phyloP scores from a whole-genome alignment of 1,139 yeast genomes.

The Ogataea hybrid region DNA sequence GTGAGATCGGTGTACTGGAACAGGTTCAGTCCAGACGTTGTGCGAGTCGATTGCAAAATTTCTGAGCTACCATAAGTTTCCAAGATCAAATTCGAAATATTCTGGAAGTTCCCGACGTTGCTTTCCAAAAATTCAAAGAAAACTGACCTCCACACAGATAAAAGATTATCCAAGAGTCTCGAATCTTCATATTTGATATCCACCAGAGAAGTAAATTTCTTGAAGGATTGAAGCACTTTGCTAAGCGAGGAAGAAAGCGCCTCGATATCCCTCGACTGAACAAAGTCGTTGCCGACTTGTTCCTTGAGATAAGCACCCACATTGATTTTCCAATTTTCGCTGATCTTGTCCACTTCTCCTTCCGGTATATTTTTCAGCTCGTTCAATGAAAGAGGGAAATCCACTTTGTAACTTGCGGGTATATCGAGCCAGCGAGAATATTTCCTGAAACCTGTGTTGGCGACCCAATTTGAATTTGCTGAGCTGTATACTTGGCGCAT shows the following conservation, averaged over 20 bases:
- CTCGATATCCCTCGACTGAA: conserved; percentile 9
- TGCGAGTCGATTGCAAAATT: conserved; percentile 7
- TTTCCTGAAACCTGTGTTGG: conserved; percentile 22
- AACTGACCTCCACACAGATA: conserved; percentile 21
- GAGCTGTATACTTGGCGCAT: conserved; percentile 22
- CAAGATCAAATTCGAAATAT: conserved; percentile 20
- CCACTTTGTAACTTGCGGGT: conserved; percentile 12
- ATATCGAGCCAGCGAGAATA: conserved; percentile 29
- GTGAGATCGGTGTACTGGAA: conserved; percentile 22
- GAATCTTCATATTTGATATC: conserved; percentile 16
- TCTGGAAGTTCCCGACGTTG: conserved; percentile 18
- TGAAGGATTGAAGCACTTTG: conserved; percentile 26
- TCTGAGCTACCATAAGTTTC: conserved; percentile 16
- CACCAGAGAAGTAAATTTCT: conserved; percentile 30
- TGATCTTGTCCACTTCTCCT: conserved; percentile 6
- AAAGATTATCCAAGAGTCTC: conserved; percentile 16
- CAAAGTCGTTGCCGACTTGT: conserved; percentile 5
- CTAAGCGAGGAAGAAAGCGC: conserved; percentile 20
- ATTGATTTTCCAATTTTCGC: conserved; percentile 21
- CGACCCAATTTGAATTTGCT: conserved; percentile 23
- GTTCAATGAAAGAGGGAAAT: conserved; percentile 17
- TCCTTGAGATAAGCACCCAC: conserved; percentile 13
- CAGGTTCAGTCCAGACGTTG: conserved; percentile 20
- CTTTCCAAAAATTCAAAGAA: conserved; percentile 15
- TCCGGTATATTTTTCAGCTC: conserved; percentile 15